Conservation (phyloP, 1,284 basidiomycete species). For the Takashimella tepidaria region DNA sequence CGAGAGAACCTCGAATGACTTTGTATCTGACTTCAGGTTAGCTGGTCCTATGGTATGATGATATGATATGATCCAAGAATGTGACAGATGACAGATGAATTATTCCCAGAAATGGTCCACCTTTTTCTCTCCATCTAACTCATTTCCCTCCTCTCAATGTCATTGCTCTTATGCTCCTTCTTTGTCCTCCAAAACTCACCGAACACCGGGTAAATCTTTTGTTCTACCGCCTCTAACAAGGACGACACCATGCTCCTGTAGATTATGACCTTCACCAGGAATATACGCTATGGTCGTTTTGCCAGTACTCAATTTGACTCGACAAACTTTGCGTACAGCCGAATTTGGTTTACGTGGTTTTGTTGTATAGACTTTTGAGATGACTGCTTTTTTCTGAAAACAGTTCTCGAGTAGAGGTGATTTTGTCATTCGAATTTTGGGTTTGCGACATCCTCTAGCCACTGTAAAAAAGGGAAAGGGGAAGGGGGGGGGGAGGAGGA, state of each 20-base stretch:
- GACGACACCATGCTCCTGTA: slow-evolving; percentile 97
- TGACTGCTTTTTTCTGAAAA: slow-evolving; percentile 86
- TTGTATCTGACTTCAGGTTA: slow-evolving; percentile 71
- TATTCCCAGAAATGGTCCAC: too few species aligned
- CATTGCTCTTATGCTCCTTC: neutral
- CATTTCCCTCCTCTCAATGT: neutral
- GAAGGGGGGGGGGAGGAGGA: too few species aligned
- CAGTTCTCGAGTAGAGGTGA: slow-evolving; percentile 71
- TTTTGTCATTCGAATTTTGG: slow-evolving; percentile 56
- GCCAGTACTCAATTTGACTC: slow-evolving; percentile 87
- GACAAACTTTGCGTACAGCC: slow-evolving; percentile 92
- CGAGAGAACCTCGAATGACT: slow-evolving; percentile 85
- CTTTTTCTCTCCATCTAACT: neutral
- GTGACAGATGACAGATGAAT: too few species aligned
- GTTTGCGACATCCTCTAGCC: slow-evolving; percentile 50
- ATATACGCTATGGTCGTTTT: slow-evolving; percentile 90
- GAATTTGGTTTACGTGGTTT: slow-evolving; percentile 99
- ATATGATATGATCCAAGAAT: neutral
- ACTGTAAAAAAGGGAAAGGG: slow-evolving; percentile 13
- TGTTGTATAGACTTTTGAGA: slow-evolving; percentile 71
- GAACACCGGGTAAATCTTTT: slow-evolving; percentile 94
- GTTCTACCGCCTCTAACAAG: slow-evolving; percentile 88
- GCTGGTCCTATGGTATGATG: too few species aligned
- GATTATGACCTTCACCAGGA: slow-evolving; percentile 93
- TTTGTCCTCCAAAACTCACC: slow-evolving; percentile 56